A percentile compares a stretch with the other conserved stretches of the same genome.
Conservation (phyloP, 2,329 filamentous ascomycete species). For the Penicillium brasilianum region DNA sequence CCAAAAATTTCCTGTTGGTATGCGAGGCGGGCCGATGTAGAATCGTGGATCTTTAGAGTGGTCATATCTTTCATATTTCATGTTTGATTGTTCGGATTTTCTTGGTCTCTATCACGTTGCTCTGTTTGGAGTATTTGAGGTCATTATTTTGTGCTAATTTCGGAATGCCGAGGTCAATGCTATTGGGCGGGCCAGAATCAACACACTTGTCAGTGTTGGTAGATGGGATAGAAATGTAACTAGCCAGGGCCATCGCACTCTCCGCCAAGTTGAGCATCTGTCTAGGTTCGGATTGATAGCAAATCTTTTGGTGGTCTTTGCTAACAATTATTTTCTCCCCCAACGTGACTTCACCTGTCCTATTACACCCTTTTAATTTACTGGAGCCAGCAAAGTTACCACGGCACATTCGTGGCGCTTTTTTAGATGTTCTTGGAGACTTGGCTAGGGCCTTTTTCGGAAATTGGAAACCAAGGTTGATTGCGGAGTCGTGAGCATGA, state of each 20-base stretch:
- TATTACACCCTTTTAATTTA: neutral
- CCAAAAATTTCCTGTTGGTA: constrained; percentile 46
- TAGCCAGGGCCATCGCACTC: neutral
- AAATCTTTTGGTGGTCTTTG: too few relatives aligned
- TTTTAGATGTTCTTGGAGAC: neutral
- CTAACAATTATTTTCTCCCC: neutral
- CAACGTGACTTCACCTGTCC: neutral
- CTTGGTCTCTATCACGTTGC: neutral
- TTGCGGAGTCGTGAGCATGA: neutral
- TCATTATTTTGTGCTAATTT: neutral
- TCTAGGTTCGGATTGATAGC: too few relatives aligned
- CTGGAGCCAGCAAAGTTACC: neutral
- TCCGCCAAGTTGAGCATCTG: neutral
- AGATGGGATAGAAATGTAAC: constrained; percentile 4
- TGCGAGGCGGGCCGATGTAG: constrained; percentile 46
- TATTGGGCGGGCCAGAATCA: neutral
- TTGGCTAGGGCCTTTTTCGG: neutral
- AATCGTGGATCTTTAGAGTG: constrained; percentile 40
- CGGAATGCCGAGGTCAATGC: neutral
- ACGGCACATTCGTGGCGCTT: neutral
- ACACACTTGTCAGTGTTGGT: neutral
- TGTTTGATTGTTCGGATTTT: neutral
- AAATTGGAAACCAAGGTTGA: neutral
- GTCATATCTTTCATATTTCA: neutral
- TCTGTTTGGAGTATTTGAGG: neutral